Conservation (phyloP, 2,329 filamentous ascomycete genomes). For the Penicillium griseofulvum region DNA sequence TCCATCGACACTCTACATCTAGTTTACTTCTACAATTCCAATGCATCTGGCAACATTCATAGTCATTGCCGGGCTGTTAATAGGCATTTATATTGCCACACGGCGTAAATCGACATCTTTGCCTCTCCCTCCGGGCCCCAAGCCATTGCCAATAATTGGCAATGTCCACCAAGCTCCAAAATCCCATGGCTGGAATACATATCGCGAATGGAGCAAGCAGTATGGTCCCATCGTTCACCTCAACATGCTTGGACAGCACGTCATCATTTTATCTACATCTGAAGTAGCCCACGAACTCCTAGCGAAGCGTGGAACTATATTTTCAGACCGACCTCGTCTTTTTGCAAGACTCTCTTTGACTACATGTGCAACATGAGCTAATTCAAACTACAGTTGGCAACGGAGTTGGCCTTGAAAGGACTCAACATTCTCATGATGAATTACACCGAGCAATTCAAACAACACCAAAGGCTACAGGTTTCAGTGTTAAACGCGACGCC, state of each 20-base stretch:
- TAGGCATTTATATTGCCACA: background rate
- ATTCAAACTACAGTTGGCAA: conserved; percentile 3
- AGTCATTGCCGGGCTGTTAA: background rate
- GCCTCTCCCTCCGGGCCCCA: background rate
- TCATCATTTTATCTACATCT: background rate
- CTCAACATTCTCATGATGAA: conserved; percentile 50
- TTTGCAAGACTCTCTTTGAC: background rate
- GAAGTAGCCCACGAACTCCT: background rate
- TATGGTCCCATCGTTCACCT: background rate
- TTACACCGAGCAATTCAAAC: conserved; percentile 50
- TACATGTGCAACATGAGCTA: background rate
- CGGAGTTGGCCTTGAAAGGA: conserved; percentile 25
- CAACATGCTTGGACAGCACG: background rate
- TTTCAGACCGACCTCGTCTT: background rate
- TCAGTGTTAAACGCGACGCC: conserved; percentile 43
- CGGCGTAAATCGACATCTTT: background rate
- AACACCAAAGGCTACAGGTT: conserved; percentile 46
- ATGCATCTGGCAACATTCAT: background rate
- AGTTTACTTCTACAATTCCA: background rate
- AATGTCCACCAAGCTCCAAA: background rate
- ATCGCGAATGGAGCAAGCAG: background rate
- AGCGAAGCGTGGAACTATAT: background rate
- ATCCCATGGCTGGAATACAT: background rate
- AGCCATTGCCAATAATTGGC: background rate
- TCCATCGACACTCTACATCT: background rate